Conservation (phyloP, 495 filamentous ascomycete species). For the Jackrogersella multiformis region DNA sequence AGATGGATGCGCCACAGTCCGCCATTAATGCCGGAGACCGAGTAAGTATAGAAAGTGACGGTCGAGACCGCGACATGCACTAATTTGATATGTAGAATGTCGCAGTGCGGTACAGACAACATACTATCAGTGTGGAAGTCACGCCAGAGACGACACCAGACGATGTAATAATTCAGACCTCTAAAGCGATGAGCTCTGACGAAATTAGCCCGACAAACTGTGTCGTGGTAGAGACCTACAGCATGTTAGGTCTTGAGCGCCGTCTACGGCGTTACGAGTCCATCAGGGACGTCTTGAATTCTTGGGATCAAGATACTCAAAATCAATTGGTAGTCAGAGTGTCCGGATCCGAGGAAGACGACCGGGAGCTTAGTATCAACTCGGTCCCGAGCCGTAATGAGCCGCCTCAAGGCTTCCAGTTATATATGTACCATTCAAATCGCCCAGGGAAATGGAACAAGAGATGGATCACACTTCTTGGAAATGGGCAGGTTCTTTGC, state of each 20-base stretch:
- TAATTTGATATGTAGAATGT: constrained; percentile 60
- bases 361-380: constrained; percentile 57
- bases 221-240: constrained; percentile 79
- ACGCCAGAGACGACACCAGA: constrained; percentile 74
- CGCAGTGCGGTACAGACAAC: constrained; percentile 71
- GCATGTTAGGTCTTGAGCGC: constrained; percentile 80
- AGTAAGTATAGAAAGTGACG: constrained; percentile 53
- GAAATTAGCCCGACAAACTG: constrained; percentile 66
- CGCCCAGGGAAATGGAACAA: constrained; percentile 87
- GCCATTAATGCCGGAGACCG: constrained; percentile 84
- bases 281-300: constrained; percentile 88
- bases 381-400: constrained; percentile 67
- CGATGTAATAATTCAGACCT: constrained; percentile 72
- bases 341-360: constrained; percentile 47
- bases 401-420: constrained; percentile 61
- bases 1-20: constrained; percentile 82
- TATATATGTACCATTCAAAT: constrained; percentile 82
- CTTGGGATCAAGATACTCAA: constrained; percentile 82
- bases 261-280: constrained; percentile 87
- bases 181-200: constrained; percentile 61
- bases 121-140: constrained; percentile 70
- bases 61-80: constrained; percentile 1
- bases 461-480: constrained; percentile 75
- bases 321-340: constrained; percentile 69
- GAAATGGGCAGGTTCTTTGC: constrained; percentile 77